phyloP scores from a whole-genome alignment of 225 moss, liverwort and hornwort genomes.

The Anthoceros angustus region DNA sequence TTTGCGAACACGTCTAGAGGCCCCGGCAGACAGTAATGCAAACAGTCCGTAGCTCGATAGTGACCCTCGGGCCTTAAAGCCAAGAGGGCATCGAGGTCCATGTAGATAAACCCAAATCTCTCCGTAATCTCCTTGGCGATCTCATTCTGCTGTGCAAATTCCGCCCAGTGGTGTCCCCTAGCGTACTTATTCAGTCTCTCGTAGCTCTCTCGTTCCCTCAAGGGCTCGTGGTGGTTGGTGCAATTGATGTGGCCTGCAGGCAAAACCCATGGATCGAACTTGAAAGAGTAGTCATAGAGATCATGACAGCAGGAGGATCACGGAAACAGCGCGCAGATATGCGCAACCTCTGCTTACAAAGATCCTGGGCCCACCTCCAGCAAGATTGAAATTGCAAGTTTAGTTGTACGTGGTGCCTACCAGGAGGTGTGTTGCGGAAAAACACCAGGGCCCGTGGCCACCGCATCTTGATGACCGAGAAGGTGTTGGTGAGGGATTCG shows the following conservation, averaged over 20 bases:
- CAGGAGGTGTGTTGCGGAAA: constrained; percentile 23
- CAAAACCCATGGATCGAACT: too few relatives aligned
- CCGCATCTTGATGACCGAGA: constrained; percentile 2
- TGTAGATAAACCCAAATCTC: background rate
- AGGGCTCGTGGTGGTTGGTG: background rate
- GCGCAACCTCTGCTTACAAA: too few relatives aligned
- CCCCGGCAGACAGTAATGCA: background rate
- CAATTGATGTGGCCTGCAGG: constrained; percentile 4
- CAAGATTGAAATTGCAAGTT: too few relatives aligned
- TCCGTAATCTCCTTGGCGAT: background rate
- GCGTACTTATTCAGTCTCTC: background rate
- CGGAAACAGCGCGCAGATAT: too few relatives aligned
- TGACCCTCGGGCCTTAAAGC: background rate
- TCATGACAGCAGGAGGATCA: too few relatives aligned
- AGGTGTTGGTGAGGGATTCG: constrained; percentile 10
- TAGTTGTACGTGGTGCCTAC: too few relatives aligned
- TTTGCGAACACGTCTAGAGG: background rate
- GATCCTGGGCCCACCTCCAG: too few relatives aligned
- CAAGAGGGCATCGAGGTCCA: background rate
- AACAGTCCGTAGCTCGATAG: background rate
- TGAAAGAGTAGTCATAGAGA: too few relatives aligned
- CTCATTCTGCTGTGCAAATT: background rate
- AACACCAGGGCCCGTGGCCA: constrained; percentile 17
- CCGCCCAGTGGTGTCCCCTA: background rate
- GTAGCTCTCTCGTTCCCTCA: background rate